Base-by-base conservation (phyloP, 257 asterid genomes). In the Petunia axillaris region DNA sequence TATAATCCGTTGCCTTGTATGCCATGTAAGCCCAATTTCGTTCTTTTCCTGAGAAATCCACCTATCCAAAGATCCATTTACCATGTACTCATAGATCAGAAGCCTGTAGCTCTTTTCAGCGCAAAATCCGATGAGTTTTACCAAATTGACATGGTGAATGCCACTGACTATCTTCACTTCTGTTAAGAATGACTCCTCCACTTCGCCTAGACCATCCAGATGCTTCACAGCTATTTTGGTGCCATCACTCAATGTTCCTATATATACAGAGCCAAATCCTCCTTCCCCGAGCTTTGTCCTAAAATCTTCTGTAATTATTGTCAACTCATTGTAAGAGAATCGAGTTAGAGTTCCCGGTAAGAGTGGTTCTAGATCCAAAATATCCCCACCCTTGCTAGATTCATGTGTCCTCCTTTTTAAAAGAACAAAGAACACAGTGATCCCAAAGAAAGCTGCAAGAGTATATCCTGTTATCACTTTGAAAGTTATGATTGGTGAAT, bases 11-110 rank as follows among this genome's bases (percentile, higher is more conserved):
- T 68, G 59, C 37, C 79, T 60, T 3, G 39, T 9, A 4, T 66
- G n/a, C 86, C 86, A 83, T 4, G 57, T 15, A 64, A 84, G 82
- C 25, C 4, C 9, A 44, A 13, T 58, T 35, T 62, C 62, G 13
- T 76, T 55, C 7, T 58, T 41, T 48, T 36, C 35, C 6, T 5
- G 16, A 50, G 70, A 80, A 62, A 84, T 84, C 87, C 87, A 84
- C 71, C 11, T 68, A 46, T 84, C 87, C 55, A 84, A 46, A 11
- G 85, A 84, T 44, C 80, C 82, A 77, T 84, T 84, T 2, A n/a
- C 60, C 87, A 84, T 60, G 64, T 66, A 66, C 11, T 84, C 82
- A 8, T 77, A 81, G 8, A 81, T 82, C 40, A 84, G 59, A 84
- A 84, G 81, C 50, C 80, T 35, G n/a, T 81, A 73, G 36, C 71